Evolutionary conservation across 352 stramenopile genomes (phyloP).

Genomic region (Pythium brachiatum): DNA sequence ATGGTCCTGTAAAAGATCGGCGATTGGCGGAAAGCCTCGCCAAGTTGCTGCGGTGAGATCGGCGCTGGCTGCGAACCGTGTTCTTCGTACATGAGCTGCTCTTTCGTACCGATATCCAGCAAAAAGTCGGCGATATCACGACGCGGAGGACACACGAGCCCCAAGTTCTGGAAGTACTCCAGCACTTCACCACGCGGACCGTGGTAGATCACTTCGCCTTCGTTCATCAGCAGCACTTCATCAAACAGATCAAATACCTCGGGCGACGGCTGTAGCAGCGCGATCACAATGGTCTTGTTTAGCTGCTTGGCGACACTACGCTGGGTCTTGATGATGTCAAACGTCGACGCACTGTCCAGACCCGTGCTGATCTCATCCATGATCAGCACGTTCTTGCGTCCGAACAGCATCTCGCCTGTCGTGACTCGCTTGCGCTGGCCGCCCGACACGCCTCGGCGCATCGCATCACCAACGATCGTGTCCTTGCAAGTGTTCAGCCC

Average conservation of each 20-base stretch:
- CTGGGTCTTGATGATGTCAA: conserved; percentile 82
- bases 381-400: conserved; percentile 46
- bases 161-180: conserved; percentile 38
- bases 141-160: conserved; percentile 37
- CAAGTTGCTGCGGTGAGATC: conserved; percentile 53
- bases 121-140: conserved; percentile 56
- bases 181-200: conserved; percentile 36
- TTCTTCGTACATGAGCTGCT: conserved; percentile 39
- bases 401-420: conserved; percentile 67
- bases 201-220: conserved; percentile 65
- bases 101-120: conserved; percentile 43
- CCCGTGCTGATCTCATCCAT: conserved; percentile 91
- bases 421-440: conserved; percentile 53
- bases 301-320: conserved; percentile 36
- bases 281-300: conserved; percentile 51
- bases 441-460: conserved; percentile 44
- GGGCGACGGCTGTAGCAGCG: conserved; percentile 50
- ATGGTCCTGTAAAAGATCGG: conserved; percentile 41
- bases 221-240: conserved; percentile 51
- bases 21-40: conserved; percentile 38
- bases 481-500: conserved; percentile 31
- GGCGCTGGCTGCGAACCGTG: neutral
- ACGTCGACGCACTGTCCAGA: conserved; percentile 86
- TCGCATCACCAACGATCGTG: conserved; percentile 54
- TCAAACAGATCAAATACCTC: conserved; percentile 62